Conservation (phyloP, 345 rosid species). For the Salix suchowensis region DNA sequence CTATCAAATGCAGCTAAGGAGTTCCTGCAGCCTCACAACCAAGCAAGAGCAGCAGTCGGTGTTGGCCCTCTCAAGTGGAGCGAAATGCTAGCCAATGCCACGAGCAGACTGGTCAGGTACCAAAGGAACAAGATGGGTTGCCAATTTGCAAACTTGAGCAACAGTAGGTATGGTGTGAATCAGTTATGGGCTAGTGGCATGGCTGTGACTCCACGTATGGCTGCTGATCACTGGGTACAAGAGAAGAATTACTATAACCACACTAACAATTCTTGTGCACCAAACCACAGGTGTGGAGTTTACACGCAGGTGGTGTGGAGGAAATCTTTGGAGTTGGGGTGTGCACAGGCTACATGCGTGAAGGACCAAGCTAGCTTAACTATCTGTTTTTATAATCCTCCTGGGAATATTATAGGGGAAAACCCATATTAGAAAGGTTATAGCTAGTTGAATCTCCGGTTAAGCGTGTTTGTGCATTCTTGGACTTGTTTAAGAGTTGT, state of each 20-base stretch:
- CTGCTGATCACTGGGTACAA: constrained; percentile 63
- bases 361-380: constrained; percentile 53
- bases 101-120: constrained; percentile 45
- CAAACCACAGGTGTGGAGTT: constrained; percentile 59
- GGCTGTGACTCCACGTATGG: constrained; percentile 49
- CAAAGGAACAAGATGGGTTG: constrained; percentile 66
- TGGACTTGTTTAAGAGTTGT: background rate
- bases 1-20: constrained; percentile 37
- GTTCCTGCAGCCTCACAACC: constrained; percentile 64
- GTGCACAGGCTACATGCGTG: constrained; percentile 57
- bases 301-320: constrained; percentile 85
- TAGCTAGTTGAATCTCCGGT: background rate
- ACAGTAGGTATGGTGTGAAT: constrained; percentile 61
- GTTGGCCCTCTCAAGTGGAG: constrained; percentile 70
- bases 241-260: constrained; percentile 63
- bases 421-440: constrained; percentile 47
- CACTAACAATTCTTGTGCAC: constrained; percentile 45
- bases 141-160: constrained; percentile 55
- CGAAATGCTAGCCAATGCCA: constrained; percentile 43
- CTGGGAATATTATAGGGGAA: constrained; percentile 73
- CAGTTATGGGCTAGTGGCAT: constrained; percentile 58
- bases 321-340: constrained; percentile 61
- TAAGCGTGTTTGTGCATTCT: background rate
- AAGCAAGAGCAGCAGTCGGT: constrained; percentile 62
- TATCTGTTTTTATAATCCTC: constrained; percentile 76